Conservation (phyloP, 2,329 filamentous ascomycete species). For the Aspergillus tanneri region DNA sequence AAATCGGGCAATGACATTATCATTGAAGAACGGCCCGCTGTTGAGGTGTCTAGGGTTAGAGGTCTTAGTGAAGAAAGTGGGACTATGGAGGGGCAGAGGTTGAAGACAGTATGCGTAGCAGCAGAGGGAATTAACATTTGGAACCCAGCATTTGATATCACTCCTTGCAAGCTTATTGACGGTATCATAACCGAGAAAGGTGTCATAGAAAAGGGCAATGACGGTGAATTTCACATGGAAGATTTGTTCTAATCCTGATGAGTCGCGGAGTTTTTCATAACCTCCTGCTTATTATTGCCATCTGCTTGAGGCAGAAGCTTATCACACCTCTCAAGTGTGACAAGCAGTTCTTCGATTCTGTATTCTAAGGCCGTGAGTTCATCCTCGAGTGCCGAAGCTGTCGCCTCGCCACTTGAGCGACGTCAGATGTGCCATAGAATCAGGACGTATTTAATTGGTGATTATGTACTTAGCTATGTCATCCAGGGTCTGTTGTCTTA, state of each 20-base stretch:
- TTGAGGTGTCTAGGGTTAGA: conserved; percentile 81
- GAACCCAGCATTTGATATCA: conserved; percentile 98
- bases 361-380: conserved; percentile 55
- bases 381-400: conserved; percentile 55
- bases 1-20: conserved; percentile 74
- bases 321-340: conserved; percentile 3
- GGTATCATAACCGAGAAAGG: conserved; percentile 92
- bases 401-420: conserved; percentile 51
- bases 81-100: conserved; percentile 43
- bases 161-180: conserved; percentile 83
- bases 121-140: conserved; percentile 76
- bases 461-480: conserved; percentile 13
- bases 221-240: conserved; percentile 66
- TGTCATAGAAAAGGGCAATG: conserved; percentile 71
- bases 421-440: neutral
- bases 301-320: neutral
- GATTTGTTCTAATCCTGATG: conserved; percentile 26
- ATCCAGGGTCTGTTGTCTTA: conserved; percentile 10
- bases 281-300: neutral
- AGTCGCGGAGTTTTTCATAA: neutral
- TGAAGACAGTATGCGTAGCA: conserved; percentile 75
- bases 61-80: conserved; percentile 68
- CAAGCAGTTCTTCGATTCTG: conserved; percentile 44
- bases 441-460: neutral
- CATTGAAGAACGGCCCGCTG: conserved; percentile 81